Conservation (phyloP, 352 stramenopile species). For the Phytopythium vexans region DNA sequence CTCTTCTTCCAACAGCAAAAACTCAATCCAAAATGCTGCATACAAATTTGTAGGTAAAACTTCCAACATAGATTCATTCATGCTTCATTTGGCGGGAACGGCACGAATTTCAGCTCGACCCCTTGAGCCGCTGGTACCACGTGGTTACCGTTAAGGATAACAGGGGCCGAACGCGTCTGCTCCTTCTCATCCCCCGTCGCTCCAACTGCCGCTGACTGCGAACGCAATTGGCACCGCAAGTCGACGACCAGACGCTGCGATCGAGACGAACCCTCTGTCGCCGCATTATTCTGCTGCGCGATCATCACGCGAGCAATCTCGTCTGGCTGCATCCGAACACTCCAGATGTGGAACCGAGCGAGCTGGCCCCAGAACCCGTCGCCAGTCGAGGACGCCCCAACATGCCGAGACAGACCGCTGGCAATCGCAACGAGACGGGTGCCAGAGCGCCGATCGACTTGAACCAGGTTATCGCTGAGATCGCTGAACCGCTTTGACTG, state of each 20-base stretch:
- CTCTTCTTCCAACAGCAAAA: too few relatives aligned
- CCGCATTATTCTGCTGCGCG: conserved; percentile 12
- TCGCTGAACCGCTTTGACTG: conserved; percentile 7
- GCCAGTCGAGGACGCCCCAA: conserved; percentile 4
- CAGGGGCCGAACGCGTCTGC: background rate
- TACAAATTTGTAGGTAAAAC: background rate
- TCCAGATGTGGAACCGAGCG: conserved; percentile 27
- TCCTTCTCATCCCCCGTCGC: background rate
- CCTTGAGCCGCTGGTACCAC: conserved; percentile 15
- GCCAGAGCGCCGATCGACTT: conserved; percentile 4
- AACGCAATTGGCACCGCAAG: conserved; percentile 15
- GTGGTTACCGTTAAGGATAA: conserved; percentile 22
- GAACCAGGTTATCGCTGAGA: conserved; percentile 4
- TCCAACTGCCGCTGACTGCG: background rate
- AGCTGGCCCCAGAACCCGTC: conserved; percentile 20
- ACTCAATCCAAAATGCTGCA: background rate
- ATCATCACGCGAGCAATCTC: conserved; percentile 18
- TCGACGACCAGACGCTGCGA: conserved; percentile 17
- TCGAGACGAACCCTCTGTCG: background rate
- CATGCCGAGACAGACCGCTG: conserved; percentile 19
- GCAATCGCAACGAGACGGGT: conserved; percentile 25
- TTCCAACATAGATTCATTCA: background rate
- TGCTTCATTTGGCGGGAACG: conserved; percentile 12
- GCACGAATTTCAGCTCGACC: conserved; percentile 19
- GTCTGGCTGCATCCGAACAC: conserved; percentile 13